Conservation (phyloP, 305 asterid species). For the Fraxinus paxiana region DNA sequence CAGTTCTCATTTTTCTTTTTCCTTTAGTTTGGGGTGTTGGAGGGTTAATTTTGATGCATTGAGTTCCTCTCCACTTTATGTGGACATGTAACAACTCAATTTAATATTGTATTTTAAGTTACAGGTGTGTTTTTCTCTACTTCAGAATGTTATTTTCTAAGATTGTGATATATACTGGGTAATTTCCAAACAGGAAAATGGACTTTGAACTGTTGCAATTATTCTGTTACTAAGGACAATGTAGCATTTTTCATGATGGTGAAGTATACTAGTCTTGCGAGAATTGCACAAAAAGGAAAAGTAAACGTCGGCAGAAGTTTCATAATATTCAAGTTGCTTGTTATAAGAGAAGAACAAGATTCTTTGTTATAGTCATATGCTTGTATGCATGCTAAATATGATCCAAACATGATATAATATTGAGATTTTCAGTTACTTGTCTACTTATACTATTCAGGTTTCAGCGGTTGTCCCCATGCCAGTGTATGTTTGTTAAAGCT, state of each 20-base stretch:
- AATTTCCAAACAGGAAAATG: background rate
- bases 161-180: background rate
- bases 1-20: background rate
- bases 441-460: background rate
- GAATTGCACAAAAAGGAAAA: background rate
- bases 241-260: background rate
- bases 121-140: background rate
- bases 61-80: background rate
- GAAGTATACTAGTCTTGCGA: background rate
- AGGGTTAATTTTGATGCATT: background rate
- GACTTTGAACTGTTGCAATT: background rate
- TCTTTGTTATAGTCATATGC: background rate
- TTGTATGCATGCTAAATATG: background rate
- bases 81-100: background rate
- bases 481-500: background rate
- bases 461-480: background rate
- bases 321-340: background rate
- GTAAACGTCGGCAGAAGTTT: background rate
- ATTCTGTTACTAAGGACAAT: background rate
- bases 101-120: background rate
- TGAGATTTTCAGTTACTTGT: background rate
- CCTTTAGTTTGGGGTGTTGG: background rate
- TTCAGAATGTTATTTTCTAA: background rate
- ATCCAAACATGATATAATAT: background rate
- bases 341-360: background rate